Base-by-base conservation (phyloP, 345 rosid species). In the Clarkia xantiana region DNA sequence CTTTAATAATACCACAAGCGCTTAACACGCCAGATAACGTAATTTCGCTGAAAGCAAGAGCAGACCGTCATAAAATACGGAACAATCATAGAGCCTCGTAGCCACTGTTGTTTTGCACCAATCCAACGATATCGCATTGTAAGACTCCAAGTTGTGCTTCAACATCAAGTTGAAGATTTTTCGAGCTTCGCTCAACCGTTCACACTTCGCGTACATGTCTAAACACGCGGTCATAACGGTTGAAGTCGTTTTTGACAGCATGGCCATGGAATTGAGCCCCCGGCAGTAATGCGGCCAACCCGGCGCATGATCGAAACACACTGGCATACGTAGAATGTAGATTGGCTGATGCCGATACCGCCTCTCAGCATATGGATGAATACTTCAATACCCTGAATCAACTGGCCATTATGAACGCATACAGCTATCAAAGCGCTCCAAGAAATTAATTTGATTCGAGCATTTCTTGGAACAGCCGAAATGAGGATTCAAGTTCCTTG, bases 201-300 rank as follows among this genome's bases (percentile, higher is more conserved):
- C 78, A 58, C 93, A 81, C 73, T 86, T 91, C 17, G 94, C 80
- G 47, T 91, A 91, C 98, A 91, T 86, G 67, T 91, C 96, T 67
- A 91, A 53, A 9, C 74, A 83, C 12, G 98, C 93, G 36, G 96
- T 91, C 36, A 86, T 93, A 61, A 83, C 96, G 13, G 84, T 66
- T 82, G 61, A 83, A 81, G 65, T 65, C 56, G 36, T 62, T 67
- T 67, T 83, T 91, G 16, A 83, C 47, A 49, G 89, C 77, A 76
- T 83, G 98, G 25, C 77, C 80, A 66, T 91, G 98, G 52, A 91
- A 75, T 66, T 91, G 96, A 54, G 64, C 47, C 34, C 98, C 96
- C 14, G 81, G 51, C 45, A 65, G 68, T 36, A 69, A 42, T 42
- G 74, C 76, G 13, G 76, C 66, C 43, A 78, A 57, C 25, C 77